Percentiles rank a stretch among this genome's conserved stretches.
Conservation (phyloP, 2,329 filamentous ascomycete genomes). For the Cadophora malorum region DNA sequence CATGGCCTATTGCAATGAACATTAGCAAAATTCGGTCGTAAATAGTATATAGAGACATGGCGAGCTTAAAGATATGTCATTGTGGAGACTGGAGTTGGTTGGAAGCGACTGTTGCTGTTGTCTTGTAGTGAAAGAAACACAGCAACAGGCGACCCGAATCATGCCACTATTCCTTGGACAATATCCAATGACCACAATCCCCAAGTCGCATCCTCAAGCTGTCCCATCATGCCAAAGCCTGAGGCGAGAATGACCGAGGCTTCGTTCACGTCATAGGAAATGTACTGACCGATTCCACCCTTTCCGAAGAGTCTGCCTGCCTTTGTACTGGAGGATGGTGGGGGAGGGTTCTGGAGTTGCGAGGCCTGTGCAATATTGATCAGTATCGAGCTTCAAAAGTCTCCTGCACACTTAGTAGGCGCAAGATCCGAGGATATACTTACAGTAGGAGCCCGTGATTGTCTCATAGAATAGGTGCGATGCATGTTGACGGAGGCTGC, state of each 20-base stretch:
- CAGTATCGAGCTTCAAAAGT: conserved; percentile 1
- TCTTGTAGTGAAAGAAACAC: neutral
- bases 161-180: conserved; percentile 7
- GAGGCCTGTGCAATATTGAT: conserved; percentile 42
- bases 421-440: conserved; percentile 49
- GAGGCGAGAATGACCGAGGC: neutral
- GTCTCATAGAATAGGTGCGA: conserved; percentile 99
- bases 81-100: neutral
- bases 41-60: conserved; percentile 15
- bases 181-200: neutral
- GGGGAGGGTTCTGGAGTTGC: conserved; percentile 88
- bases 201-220: neutral
- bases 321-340: conserved; percentile 91
- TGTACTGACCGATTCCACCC: conserved; percentile 75
- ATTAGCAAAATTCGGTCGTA: conserved; percentile 54
- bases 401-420: neutral
- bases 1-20: conserved; percentile 70
- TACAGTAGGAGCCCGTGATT: conserved; percentile 92
- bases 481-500: conserved; percentile 69
- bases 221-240: neutral
- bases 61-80: neutral
- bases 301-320: conserved; percentile 87
- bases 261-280: conserved; percentile 46
- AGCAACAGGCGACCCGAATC: conserved; percentile 6
- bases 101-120: neutral